These are phyloP conservation scores for Amylostereum areolatum DNA, from an alignment of 1,284 basidiomycete species.

Conservation along the genomic window DNA sequence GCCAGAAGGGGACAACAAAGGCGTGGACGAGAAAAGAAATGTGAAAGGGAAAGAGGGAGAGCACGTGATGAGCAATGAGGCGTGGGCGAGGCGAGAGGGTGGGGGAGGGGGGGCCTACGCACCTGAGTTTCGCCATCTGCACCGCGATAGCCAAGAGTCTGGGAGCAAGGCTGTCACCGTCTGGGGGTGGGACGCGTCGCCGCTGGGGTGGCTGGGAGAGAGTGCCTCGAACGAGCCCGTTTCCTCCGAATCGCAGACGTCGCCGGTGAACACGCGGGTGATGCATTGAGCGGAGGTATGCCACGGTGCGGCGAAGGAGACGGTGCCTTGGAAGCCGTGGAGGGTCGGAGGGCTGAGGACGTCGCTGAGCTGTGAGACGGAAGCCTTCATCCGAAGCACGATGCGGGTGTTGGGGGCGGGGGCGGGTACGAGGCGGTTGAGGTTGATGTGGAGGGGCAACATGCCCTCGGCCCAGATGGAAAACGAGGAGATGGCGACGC, in stretches of 20 bases:
- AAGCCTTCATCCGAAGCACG: constrained; percentile 44
- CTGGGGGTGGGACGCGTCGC: constrained; percentile 6
- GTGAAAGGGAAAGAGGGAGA: constrained; percentile 12
- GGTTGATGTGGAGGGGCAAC: constrained; percentile 49
- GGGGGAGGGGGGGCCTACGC: constrained; percentile 11
- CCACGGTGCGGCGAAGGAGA: constrained; percentile 51
- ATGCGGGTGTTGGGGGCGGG: constrained; percentile 23
- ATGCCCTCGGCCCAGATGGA: constrained; percentile 64
- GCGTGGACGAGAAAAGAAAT: constrained; percentile 3
- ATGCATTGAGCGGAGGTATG: constrained; percentile 46
- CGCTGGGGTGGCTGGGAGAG: constrained; percentile 15
- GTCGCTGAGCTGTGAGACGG: constrained; percentile 41
- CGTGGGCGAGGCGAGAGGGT: constrained; percentile 1
- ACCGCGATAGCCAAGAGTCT: constrained; percentile 28
- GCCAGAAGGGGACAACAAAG: constrained; percentile 9
- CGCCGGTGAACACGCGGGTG: constrained; percentile 51
- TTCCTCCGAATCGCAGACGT: constrained; percentile 45
- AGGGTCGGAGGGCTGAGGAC: constrained; percentile 40
- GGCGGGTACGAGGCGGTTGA: constrained; percentile 37
- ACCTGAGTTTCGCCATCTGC: constrained; percentile 54
- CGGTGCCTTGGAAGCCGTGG: constrained; percentile 56
- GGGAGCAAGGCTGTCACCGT: constrained; percentile 12
- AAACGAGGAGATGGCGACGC: constrained; percentile 29
- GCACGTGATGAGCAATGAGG: constrained; percentile 14
- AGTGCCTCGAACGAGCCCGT: constrained; percentile 40